phyloP scores from a whole-genome alignment of 2,329 filamentous ascomycete species.

The Hymenoscyphus linearis region DNA sequence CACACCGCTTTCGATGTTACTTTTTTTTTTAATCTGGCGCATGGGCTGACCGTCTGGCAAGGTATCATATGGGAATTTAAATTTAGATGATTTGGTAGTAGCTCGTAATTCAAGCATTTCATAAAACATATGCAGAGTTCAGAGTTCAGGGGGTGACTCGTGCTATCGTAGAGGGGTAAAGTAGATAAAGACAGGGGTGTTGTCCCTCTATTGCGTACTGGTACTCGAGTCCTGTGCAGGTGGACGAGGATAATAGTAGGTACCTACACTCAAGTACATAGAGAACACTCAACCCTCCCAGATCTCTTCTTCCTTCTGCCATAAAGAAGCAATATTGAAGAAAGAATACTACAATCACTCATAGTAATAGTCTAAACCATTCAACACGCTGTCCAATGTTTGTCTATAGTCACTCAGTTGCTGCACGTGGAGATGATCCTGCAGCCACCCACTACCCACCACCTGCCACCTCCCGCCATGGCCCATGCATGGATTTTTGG shows the following conservation, averaged over 20 bases:
- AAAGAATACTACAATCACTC: neutral
- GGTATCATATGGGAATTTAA: neutral
- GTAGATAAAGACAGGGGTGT: neutral
- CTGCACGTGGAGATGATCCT: neutral
- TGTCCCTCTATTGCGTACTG: no score
- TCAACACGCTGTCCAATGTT: no score
- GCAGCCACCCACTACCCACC: no score
- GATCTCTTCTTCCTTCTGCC: neutral
- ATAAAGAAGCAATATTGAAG: neutral
- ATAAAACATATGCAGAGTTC: neutral
- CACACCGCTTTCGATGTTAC: constrained; percentile 5
- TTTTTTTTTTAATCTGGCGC: constrained; percentile 11
- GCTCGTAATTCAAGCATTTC: neutral
- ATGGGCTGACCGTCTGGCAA: neutral
- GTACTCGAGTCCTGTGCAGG: no score
- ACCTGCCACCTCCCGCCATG: no score
- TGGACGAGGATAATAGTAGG: no score
- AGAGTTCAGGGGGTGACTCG: neutral
- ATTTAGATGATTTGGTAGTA: neutral
- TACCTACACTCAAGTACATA: no score
- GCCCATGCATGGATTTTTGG: neutral
- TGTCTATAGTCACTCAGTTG: no score
- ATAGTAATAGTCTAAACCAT: neutral
- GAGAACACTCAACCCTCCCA: no score
- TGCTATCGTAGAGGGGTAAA: neutral